Evolutionary conservation across 2,329 filamentous ascomycete species (phyloP).

Genomic region (Aschersonia sp.): DNA sequence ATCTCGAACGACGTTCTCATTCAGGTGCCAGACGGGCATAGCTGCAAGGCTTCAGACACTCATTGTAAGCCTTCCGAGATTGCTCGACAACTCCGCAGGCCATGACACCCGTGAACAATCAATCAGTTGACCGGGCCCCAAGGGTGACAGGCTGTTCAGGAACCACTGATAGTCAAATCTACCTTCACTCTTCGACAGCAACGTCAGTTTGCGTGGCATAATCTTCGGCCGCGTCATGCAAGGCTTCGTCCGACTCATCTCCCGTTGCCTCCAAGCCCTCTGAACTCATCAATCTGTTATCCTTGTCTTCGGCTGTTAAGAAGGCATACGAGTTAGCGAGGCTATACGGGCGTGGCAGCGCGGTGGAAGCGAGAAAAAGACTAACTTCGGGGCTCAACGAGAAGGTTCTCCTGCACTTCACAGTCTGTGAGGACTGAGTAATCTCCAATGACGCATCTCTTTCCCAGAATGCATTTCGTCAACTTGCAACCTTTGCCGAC

Average conservation of each 20-base stretch:
- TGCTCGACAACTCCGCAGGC: too few relatives aligned
- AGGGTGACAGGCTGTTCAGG: background rate
- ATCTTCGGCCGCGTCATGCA: conserved; percentile 27
- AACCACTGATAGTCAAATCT: background rate
- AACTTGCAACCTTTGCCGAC: conserved; percentile 75
- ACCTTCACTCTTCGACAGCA: conserved; percentile 5
- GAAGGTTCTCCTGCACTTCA: conserved; percentile 79
- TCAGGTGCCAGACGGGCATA: too few relatives aligned
- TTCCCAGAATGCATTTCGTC: conserved; percentile 75
- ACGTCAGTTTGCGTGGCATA: conserved; percentile 11
- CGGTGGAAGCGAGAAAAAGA: conserved; percentile 7
- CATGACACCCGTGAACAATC: too few relatives aligned
- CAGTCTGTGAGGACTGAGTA: conserved; percentile 71
- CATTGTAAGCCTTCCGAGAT: too few relatives aligned
- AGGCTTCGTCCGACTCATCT: conserved; percentile 41
- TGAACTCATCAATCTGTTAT: conserved; percentile 53
- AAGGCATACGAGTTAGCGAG: background rate
- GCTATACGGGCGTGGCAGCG: background rate
- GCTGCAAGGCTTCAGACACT: too few relatives aligned
- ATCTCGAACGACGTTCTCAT: too few relatives aligned
- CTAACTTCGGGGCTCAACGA: conserved; percentile 67
- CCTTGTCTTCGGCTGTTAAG: conserved; percentile 46
- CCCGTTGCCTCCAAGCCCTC: conserved; percentile 50
- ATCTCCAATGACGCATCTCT: conserved; percentile 69
- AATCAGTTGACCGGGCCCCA: too few relatives aligned